These are phyloP conservation scores for Akanthomyces dipterigenus DNA, from an alignment of 2,329 filamentous ascomycete species.

Conservation along the genomic window DNA sequence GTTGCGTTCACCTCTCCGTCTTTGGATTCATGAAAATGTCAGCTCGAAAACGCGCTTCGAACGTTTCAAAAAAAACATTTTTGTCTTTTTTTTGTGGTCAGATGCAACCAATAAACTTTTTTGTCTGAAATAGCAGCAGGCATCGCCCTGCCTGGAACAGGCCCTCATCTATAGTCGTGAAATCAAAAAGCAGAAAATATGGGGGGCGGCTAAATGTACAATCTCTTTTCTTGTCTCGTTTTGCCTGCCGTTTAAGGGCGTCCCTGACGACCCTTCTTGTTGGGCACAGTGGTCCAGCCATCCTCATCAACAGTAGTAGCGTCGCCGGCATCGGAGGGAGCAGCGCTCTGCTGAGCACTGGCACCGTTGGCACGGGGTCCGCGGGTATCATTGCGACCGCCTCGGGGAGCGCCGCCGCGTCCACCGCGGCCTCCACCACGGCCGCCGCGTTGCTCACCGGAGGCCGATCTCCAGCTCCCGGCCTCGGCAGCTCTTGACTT, in stretches of 20 bases:
- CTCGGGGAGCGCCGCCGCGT: slow-evolving; percentile 26
- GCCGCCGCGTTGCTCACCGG: slow-evolving; percentile 41
- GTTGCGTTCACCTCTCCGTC: not conserved
- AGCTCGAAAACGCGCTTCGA: not conserved
- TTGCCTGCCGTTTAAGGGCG: slow-evolving; percentile 19
- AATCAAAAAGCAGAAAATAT: slow-evolving; percentile 24
- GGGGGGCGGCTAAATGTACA: slow-evolving; percentile 28
- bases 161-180: slow-evolving; percentile 27
- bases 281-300: slow-evolving; percentile 55
- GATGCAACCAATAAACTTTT: slow-evolving; percentile 12
- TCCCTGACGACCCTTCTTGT: slow-evolving; percentile 31
- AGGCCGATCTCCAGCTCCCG: slow-evolving; percentile 53
- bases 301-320: slow-evolving; percentile 46
- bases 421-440: slow-evolving; percentile 31
- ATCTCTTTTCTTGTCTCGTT: slow-evolving; percentile 17
- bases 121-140: slow-evolving; percentile 12
- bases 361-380: slow-evolving; percentile 44
- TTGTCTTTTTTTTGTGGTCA: slow-evolving; percentile 5
- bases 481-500: slow-evolving; percentile 52
- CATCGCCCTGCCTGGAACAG: not conserved
- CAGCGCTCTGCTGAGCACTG: slow-evolving; percentile 31
- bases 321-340: slow-evolving; percentile 25
- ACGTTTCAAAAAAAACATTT: not conserved
- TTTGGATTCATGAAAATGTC: not conserved
- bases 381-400: slow-evolving; percentile 36